phyloP scores from a whole-genome alignment of 2,329 filamentous ascomycete species.

The Penicillium sp. region DNA sequence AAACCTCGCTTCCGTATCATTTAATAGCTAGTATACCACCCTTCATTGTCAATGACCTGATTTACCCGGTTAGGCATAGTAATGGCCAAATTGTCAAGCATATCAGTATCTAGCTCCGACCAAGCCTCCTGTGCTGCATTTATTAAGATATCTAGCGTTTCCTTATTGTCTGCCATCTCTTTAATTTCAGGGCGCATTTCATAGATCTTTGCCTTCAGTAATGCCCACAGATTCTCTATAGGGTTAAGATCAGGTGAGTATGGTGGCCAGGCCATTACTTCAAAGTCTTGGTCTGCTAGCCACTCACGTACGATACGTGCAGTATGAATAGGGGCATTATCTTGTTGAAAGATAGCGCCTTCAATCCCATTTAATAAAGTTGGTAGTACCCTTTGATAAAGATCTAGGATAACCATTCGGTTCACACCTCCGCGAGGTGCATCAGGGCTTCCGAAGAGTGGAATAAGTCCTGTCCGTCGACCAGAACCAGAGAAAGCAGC shows the following conservation, averaged over 20 bases:
- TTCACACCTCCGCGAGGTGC: background rate
- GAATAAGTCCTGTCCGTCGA: background rate
- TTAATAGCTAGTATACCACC: background rate
- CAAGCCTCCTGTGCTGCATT: background rate
- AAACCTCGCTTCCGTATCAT: no score
- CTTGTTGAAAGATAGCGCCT: background rate
- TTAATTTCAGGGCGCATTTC: background rate
- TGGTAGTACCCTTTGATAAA: background rate
- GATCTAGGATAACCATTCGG: background rate
- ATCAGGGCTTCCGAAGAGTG: background rate
- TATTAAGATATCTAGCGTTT: background rate
- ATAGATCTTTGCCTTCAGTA: background rate
- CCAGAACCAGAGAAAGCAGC: background rate
- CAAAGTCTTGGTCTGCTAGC: background rate
- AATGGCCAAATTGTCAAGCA: background rate
- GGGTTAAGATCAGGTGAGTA: background rate
- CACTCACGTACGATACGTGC: background rate
- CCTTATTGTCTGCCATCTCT: background rate
- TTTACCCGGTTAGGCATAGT: background rate
- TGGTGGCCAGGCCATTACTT: background rate
- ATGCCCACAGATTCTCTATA: background rate
- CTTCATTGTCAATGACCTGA: background rate
- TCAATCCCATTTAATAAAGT: background rate
- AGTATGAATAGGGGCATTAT: background rate
- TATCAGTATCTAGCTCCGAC: background rate